Evolutionary conservation across 2,329 filamentous ascomycete genomes (phyloP).

Genomic region (Colletotrichum higginsianum): DNA sequence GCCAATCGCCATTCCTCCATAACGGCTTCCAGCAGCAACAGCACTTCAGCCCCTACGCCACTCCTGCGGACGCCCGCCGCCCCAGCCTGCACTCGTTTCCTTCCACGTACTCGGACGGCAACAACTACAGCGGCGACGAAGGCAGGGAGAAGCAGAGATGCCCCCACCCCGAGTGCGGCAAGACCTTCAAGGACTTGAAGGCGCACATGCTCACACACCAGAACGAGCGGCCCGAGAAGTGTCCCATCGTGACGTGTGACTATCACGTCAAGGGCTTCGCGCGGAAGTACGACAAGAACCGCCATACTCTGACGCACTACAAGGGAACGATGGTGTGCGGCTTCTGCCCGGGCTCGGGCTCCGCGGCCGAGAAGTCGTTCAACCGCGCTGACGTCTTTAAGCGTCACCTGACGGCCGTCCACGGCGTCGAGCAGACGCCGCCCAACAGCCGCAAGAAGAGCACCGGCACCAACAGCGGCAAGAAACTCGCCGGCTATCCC

Average conservation of each 20-base stretch:
- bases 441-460: slow-evolving; percentile 89
- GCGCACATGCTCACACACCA: slow-evolving; percentile 97
- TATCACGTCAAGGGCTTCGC: slow-evolving; percentile 95
- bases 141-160: slow-evolving; percentile 80
- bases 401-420: slow-evolving; percentile 89
- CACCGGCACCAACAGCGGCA: slow-evolving; percentile 59
- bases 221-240: slow-evolving; percentile 92
- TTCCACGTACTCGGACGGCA: slow-evolving; percentile 71
- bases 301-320: slow-evolving; percentile 94
- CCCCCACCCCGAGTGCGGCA: slow-evolving; percentile 86
- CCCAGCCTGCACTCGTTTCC: slow-evolving; percentile 78
- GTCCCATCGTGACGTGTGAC: slow-evolving; percentile 91
- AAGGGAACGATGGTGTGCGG: slow-evolving; percentile 98
- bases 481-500: slow-evolving; percentile 80
- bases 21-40: slow-evolving; percentile 66
- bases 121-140: slow-evolving; percentile 74
- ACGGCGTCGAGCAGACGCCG: slow-evolving; percentile 92
- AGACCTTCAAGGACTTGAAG: slow-evolving; percentile 91
- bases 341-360: slow-evolving; percentile 92
- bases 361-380: slow-evolving; percentile 92
- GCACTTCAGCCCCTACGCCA: slow-evolving; percentile 68
- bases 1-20: slow-evolving; percentile 78
- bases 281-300: slow-evolving; percentile 96
- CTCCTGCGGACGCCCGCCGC: slow-evolving; percentile 68
- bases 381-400: slow-evolving; percentile 98